Percentiles rank a stretch among this genome's conserved stretches.
Conservation (phyloP, 768 basidiomycete species). For the Suillus clintonianus region DNA sequence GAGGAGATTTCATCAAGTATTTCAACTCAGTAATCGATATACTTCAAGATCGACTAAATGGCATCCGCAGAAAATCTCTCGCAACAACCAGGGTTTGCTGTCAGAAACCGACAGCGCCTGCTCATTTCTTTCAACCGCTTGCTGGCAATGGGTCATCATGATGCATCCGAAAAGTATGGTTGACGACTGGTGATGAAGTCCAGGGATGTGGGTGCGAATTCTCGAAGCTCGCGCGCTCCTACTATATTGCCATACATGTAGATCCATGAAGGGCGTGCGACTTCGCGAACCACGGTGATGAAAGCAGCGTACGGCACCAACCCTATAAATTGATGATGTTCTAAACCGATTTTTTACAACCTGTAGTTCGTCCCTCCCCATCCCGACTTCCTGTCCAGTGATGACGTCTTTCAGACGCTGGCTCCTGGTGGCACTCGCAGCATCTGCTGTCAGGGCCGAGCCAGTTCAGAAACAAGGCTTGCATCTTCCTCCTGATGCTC, state of each 20-base stretch:
- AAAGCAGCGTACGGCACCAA: neutral
- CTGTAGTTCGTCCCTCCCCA: neutral
- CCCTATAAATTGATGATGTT: neutral
- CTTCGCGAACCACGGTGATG: neutral
- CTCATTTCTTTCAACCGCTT: neutral
- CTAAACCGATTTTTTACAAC: neutral
- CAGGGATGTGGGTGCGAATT: neutral
- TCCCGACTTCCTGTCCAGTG: neutral
- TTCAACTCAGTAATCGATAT: neutral
- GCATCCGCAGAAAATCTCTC: neutral
- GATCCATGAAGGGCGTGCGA: neutral
- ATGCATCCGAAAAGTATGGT: neutral
- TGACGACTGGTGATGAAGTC: neutral
- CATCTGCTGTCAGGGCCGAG: conserved; percentile 13
- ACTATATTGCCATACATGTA: neutral
- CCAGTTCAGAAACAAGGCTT: conserved; percentile 48
- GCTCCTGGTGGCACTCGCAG: conserved; percentile 10
- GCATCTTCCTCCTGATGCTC: conserved; percentile 41
- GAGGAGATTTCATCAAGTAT: neutral
- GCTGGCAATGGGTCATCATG: neutral
- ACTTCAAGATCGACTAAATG: neutral
- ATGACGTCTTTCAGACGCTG: conserved; percentile 17
- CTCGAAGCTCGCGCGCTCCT: neutral
- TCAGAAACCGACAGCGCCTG: neutral
- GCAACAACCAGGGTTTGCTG: neutral